Percentiles rank a stretch among this genome's conserved stretches.
Conservation (phyloP, 305 asterid species). For the Solanum chacoense region DNA sequence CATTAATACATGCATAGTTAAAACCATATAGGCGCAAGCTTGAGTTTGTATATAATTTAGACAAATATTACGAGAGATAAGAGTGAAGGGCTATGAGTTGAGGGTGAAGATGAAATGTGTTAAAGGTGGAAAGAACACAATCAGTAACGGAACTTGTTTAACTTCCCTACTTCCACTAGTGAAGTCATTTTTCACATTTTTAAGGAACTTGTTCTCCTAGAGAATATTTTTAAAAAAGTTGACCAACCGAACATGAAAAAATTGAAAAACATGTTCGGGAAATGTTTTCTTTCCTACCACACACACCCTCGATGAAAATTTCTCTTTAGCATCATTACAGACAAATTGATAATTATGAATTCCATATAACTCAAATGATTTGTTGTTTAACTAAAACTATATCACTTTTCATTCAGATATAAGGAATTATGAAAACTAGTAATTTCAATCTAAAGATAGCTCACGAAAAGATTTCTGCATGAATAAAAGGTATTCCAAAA, state of each 20-base stretch:
- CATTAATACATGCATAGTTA: background rate
- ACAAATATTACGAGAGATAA: background rate
- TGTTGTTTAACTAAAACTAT: background rate
- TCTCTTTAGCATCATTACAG: background rate
- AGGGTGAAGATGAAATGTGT: background rate
- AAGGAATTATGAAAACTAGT: background rate
- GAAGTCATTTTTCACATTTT: background rate
- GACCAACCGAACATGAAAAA: background rate
- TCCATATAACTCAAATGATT: background rate
- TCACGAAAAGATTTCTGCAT: background rate
- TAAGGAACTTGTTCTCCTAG: background rate
- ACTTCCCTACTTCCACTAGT: background rate
- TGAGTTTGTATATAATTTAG: background rate
- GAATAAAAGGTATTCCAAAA: background rate
- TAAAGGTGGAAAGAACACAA: background rate
- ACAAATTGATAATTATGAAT: background rate
- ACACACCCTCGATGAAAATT: background rate
- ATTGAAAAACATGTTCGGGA: background rate
- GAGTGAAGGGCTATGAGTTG: background rate
- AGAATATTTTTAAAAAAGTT: background rate
- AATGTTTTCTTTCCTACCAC: background rate
- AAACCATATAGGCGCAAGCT: background rate
- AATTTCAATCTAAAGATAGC: background rate
- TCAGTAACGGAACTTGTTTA: background rate
- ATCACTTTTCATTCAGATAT: background rate